These are phyloP conservation scores for Solanum etuberosum DNA, from an alignment of 257 asterid species.

Conservation along the genomic window DNA sequence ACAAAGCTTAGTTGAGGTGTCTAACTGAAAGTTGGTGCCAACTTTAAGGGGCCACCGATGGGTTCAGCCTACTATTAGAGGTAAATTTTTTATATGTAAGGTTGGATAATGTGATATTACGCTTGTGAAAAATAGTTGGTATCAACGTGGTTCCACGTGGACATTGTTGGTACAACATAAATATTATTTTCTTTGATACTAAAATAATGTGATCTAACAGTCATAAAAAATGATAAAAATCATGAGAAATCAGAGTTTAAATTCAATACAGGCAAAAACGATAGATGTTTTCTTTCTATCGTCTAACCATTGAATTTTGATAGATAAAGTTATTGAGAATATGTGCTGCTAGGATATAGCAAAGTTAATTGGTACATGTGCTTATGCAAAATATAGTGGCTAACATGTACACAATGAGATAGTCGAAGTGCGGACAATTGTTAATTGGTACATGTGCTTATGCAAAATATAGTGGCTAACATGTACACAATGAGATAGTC, in stretches of 20 bases:
- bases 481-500: not conserved
- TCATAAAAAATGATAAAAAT: too few relatives aligned
- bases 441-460: too few relatives aligned
- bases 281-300: not conserved
- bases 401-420: not conserved
- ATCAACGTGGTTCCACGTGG: not conserved
- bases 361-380: not conserved
- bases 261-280: not conserved
- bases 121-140: not conserved
- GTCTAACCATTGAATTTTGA: not conserved
- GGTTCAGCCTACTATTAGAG: not conserved
- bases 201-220: not conserved
- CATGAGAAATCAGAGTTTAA: not conserved
- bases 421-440: rapidly evolving
- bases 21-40: too few relatives aligned
- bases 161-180: not conserved
- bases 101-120: not conserved
- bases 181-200: not conserved
- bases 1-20: too few relatives aligned
- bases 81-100: not conserved
- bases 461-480: too few relatives aligned
- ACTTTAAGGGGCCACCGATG: too few relatives aligned
- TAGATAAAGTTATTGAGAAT: not conserved
- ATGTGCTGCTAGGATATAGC: not conserved
- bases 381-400: too few relatives aligned